phyloP scores from a whole-genome alignment of 805 yeast species.

The Grigorovia transvaalensis region DNA sequence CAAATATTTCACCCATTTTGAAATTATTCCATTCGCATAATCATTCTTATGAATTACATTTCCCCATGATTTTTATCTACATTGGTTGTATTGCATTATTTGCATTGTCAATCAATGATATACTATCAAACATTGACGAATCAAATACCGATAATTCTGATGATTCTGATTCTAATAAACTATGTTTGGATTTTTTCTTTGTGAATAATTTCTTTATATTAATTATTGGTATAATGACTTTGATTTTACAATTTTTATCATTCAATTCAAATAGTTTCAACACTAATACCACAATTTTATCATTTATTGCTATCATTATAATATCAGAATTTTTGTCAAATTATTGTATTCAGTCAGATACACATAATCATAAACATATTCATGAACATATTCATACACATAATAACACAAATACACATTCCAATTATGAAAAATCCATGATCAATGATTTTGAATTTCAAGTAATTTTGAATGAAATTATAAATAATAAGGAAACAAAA shows the following conservation, averaged over 20 bases:
- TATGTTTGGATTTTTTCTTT: background rate
- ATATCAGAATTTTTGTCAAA: slow-evolving; percentile 10
- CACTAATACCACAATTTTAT: slow-evolving; percentile 7
- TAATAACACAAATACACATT: slow-evolving; percentile 2
- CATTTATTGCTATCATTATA: slow-evolving; percentile 4
- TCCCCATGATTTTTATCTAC: slow-evolving; percentile 24
- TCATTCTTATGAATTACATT: slow-evolving; percentile 10
- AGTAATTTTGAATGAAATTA: slow-evolving; percentile 27
- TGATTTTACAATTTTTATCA: slow-evolving; percentile 29
- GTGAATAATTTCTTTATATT: slow-evolving; percentile 15
- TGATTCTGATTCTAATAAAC: background rate
- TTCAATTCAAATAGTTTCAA: slow-evolving; percentile 17
- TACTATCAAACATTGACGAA: slow-evolving; percentile 5
- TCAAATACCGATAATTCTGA: background rate
- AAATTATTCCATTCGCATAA: background rate
- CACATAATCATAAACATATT: background rate
- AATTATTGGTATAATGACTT: slow-evolving; percentile 24
- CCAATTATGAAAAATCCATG: background rate
- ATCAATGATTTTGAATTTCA: background rate
- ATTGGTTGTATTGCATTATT: slow-evolving; percentile 22
- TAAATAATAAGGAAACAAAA: slow-evolving; percentile 57
- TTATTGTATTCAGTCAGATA: background rate
- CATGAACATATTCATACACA: slow-evolving; percentile 7
- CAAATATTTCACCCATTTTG: background rate
- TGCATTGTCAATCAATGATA: slow-evolving; percentile 20